Base-by-base conservation (phyloP, 163 green algal genomes). In the Chlorella variabilis region DNA sequence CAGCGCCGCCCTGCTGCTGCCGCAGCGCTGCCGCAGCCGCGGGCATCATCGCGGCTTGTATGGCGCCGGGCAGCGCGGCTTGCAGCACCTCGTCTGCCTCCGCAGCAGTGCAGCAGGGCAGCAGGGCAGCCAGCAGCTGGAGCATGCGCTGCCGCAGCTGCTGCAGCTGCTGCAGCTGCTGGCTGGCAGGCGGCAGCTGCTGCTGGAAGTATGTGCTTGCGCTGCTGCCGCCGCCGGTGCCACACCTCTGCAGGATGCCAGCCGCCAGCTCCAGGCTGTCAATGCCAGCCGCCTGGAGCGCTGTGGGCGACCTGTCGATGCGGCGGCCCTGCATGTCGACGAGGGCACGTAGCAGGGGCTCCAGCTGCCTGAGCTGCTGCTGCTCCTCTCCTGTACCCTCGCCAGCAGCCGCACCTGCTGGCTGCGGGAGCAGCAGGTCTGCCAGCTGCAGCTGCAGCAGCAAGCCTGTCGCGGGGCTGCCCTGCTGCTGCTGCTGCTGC, bases 361-460 rank as follows among this genome's bases (percentile, higher is more conserved):
- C 36, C 41, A 81, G 61, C 59, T 29, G 21, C 6, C 27, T 33
- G 1, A n/a, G 31, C 27, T 49, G 31, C 58, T 80, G 56, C n/a
- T 4, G 25, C 11, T 6, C 39, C 38, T 20, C 3, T 20, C 8
- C 59, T 21, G 5, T 67, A 11, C 9, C 59, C 18, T 63, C 54
- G 66, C 36, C 66, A 31, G 66, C 38, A 4, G 66, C 23, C 17
- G 21, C 66, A 9, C n/a, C n/a, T n/a, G n/a, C n/a, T n/a, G n/a
- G n/a, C 18, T 71, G 6, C 7, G 21, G n/a, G 13, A 49, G 17
- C 41, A 81, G 75, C 29, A 71, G 41, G 13, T 51, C 25, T 27
- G 75, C 61, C 39, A 81, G 59, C 41, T 63, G 59, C 59, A 81
- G 59, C 9, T 31, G 75, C 20, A 73, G 59, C 38, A 62, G 59